Evolutionary conservation across 441 rosid species (phyloP).

Genomic region (Brassica hybrid): DNA sequence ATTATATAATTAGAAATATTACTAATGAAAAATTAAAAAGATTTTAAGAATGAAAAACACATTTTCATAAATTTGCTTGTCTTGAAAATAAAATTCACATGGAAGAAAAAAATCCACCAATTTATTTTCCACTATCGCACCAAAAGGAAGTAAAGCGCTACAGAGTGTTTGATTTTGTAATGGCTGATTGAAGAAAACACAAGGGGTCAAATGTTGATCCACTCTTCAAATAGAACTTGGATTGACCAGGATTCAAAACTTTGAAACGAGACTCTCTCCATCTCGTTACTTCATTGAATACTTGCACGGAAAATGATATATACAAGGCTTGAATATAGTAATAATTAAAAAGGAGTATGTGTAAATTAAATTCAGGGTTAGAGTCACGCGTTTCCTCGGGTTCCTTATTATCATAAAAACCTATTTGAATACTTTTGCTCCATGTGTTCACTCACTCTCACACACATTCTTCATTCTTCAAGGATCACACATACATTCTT

Average conservation of each 20-base stretch:
- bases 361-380: slow-evolving; percentile 27
- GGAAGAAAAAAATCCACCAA: background rate
- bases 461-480: slow-evolving; percentile 30
- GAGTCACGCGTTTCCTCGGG: slow-evolving; percentile 37
- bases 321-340: slow-evolving; percentile 13
- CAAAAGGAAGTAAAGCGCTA: no score
- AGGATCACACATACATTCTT: slow-evolving; percentile 18
- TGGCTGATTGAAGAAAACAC: background rate
- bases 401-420: slow-evolving; percentile 20
- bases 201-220: slow-evolving; percentile 9
- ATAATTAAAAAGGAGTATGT: slow-evolving; percentile 10
- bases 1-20: no score
- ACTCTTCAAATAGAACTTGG: slow-evolving; percentile 6
- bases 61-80: background rate
- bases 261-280: slow-evolving; percentile 19
- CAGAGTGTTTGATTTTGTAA: no score
- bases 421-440: slow-evolving; percentile 21
- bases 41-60: background rate
- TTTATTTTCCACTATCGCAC: no score
- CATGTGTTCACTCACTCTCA: slow-evolving; percentile 27
- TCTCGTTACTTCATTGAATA: slow-evolving; percentile 34
- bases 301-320: slow-evolving; percentile 10
- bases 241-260: slow-evolving; percentile 22
- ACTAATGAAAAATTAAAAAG: no score
- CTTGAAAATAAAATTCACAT: background rate